phyloP scores from a whole-genome alignment of 2,329 filamentous ascomycete genomes.

The Xylaria sp. region DNA sequence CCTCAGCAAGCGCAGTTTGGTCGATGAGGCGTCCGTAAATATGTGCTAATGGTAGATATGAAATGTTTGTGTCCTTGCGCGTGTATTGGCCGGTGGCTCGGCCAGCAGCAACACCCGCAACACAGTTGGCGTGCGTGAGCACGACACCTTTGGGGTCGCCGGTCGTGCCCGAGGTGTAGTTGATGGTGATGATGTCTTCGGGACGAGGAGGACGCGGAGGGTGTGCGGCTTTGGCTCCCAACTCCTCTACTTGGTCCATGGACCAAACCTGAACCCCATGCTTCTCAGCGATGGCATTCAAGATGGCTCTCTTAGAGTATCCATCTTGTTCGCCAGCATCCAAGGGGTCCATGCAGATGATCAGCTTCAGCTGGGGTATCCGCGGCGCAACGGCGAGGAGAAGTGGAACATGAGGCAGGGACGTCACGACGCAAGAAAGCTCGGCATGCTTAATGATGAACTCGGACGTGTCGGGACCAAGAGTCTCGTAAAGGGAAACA shows the following conservation, averaged over 20 bases:
- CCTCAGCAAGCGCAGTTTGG: slow-evolving; percentile 76
- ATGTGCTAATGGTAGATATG: slow-evolving; percentile 92
- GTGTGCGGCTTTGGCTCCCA: slow-evolving; percentile 77
- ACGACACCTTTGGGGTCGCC: slow-evolving; percentile 85
- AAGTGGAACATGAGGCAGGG: slow-evolving; percentile 81
- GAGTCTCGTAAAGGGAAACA: slow-evolving; percentile 95
- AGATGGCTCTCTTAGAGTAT: slow-evolving; percentile 79
- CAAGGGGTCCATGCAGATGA: slow-evolving; percentile 86
- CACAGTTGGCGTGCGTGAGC: slow-evolving; percentile 82
- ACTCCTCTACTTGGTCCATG: slow-evolving; percentile 80
- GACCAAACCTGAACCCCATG: slow-evolving; percentile 82
- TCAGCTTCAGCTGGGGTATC: slow-evolving; percentile 83
- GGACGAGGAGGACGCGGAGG: slow-evolving; percentile 76
- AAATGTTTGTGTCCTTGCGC: slow-evolving; percentile 72
- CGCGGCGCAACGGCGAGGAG: slow-evolving; percentile 82
- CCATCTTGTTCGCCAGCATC: slow-evolving; percentile 80
- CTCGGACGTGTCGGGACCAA: slow-evolving; percentile 90
- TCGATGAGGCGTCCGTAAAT: slow-evolving; percentile 91
- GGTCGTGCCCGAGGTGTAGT: slow-evolving; percentile 89
- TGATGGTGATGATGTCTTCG: slow-evolving; percentile 86
- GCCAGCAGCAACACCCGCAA: slow-evolving; percentile 74
- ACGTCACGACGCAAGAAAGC: slow-evolving; percentile 78
- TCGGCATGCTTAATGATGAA: slow-evolving; percentile 94
- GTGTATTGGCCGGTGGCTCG: slow-evolving; percentile 64
- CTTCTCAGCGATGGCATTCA: slow-evolving; percentile 78